Conservation (phyloP, 2,329 filamentous ascomycete genomes). For the Rutstroemia sydowiana region DNA sequence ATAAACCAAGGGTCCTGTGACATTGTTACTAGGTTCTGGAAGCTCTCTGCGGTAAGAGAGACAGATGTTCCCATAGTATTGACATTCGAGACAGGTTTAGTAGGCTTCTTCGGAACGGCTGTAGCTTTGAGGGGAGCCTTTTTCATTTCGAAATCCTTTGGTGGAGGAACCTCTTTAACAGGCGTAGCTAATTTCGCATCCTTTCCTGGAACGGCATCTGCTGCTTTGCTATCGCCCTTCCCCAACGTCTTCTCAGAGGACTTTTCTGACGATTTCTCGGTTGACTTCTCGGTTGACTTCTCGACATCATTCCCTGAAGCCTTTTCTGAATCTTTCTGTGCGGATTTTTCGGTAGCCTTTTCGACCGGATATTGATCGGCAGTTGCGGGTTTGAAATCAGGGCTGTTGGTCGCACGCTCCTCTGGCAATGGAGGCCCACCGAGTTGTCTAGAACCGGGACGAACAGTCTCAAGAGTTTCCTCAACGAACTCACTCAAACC, state of each 20-base stretch:
- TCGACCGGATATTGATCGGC: background rate
- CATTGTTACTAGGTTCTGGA: conserved; percentile 77
- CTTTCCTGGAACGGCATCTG: background rate
- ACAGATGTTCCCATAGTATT: conserved; percentile 73
- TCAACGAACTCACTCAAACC: conserved; percentile 66
- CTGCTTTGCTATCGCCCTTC: background rate
- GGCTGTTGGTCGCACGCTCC: conserved; percentile 48
- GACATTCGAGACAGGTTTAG: conserved; percentile 47
- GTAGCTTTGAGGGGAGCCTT: conserved; percentile 22
- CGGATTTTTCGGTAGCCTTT: conserved; percentile 29
- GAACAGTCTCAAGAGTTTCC: conserved; percentile 64
- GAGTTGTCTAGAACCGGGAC: conserved; percentile 71
- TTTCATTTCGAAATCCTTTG: conserved; percentile 2
- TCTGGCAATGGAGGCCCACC: conserved; percentile 53
- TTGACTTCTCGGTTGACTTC: conserved; percentile 24
- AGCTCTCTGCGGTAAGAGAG: conserved; percentile 72
- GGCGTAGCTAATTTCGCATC: background rate
- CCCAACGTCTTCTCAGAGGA: background rate
- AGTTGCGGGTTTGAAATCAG: conserved; percentile 19
- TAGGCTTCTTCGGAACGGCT: conserved; percentile 35
- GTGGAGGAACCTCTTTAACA: background rate
- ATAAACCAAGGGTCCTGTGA: conserved; percentile 94
- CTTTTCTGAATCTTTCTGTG: too few relatives aligned
- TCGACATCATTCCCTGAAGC: conserved; percentile 19
- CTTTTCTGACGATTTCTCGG: background rate